Conservation (phyloP, 2,329 filamentous ascomycete species). For the Fusarium musae region DNA sequence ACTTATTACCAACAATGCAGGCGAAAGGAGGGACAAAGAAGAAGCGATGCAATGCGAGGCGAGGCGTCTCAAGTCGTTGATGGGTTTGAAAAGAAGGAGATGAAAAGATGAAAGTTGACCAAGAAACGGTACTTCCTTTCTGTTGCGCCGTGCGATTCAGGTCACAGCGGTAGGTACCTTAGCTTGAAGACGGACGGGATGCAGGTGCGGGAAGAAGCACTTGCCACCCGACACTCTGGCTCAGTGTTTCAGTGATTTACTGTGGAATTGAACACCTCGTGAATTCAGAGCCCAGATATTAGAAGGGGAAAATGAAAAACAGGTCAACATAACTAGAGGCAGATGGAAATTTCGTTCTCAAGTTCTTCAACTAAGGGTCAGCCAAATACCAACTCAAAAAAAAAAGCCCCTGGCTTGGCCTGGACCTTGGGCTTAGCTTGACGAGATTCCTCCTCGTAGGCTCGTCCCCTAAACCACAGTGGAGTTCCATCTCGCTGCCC, state of each 20-base stretch:
- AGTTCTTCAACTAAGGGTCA: conserved; percentile 2
- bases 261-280: neutral
- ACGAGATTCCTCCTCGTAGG: conserved; percentile 12
- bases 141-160: conserved; percentile 42
- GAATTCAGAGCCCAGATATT: neutral
- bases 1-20: conserved; percentile 28
- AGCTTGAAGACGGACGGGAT: neutral
- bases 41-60: conserved; percentile 9
- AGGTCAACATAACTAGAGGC: neutral
- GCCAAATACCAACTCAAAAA: conserved; percentile 9
- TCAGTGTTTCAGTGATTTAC: conserved; percentile 10
- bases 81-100: conserved; percentile 31
- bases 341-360: neutral
- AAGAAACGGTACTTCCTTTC: conserved; percentile 22
- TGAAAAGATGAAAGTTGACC: conserved; percentile 25
- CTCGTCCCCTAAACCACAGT: conserved; percentile 34
- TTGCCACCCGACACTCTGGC: conserved; percentile 25
- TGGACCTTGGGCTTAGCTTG: conserved; percentile 9
- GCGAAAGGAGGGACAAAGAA: conserved; percentile 34
- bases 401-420: conserved; percentile 24
- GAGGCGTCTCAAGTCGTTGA: conserved; percentile 21
- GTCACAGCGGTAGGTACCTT: conserved; percentile 26
- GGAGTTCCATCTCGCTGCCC: conserved; percentile 31
- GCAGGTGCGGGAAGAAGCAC: conserved; percentile 28
- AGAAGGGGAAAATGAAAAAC: neutral